Evolutionary conservation across 2,329 filamentous ascomycete species (phyloP).

Genomic region (Trichoderma arundinaceum): DNA sequence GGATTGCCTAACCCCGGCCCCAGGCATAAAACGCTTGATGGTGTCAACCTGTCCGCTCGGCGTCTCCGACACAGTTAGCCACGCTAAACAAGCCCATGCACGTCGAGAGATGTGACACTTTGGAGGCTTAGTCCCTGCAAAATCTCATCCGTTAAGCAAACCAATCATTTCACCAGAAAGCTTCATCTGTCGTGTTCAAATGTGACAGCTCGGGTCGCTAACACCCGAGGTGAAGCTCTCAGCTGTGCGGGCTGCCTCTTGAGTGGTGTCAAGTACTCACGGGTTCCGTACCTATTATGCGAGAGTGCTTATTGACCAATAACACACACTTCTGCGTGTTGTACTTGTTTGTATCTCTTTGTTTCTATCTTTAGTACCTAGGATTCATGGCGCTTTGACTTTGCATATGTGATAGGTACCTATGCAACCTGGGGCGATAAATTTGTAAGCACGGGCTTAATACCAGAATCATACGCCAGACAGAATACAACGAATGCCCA

Average conservation of each 20-base stretch:
- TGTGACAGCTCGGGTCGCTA: not conserved
- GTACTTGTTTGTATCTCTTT: not conserved
- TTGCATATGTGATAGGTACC: not conserved
- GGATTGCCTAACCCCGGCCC: not conserved
- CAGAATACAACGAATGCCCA: not conserved
- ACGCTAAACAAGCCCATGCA: constrained; percentile 1
- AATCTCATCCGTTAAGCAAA: not conserved
- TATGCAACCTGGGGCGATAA: not conserved
- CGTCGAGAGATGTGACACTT: not conserved
- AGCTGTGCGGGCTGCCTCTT: not conserved
- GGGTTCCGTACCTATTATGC: not conserved
- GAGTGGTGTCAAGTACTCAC: not conserved
- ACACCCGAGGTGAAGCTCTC: not conserved
- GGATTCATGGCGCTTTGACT: too few species aligned
- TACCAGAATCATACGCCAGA: not conserved
- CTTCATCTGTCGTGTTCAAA: not conserved
- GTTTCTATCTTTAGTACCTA: not conserved
- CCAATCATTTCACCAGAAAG: not conserved
- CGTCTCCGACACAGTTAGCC: constrained; percentile 15
- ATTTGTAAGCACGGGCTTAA: not conserved
- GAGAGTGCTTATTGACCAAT: not conserved
- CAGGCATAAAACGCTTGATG: not conserved
- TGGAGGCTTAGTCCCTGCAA: constrained; percentile 2
- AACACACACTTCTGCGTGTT: not conserved
- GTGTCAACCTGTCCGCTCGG: not conserved